Evolutionary conservation across 495 filamentous ascomycete genomes (phyloP).

Genomic region (Penicillium taxi): DNA sequence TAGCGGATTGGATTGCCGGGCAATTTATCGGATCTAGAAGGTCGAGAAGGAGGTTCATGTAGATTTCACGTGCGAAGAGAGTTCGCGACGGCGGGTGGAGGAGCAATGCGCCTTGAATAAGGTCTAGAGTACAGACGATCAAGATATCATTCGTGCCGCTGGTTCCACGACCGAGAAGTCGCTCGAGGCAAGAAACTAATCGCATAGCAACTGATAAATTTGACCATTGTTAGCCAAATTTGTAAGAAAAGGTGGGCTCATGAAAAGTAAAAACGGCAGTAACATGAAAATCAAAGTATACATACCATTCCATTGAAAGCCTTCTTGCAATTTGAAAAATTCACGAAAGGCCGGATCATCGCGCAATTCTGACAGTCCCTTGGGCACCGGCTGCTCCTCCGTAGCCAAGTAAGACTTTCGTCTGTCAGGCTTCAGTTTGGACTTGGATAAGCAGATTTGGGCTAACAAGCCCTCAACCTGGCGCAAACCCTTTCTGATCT

Average conservation of each 20-base stretch:
- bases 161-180: constrained; percentile 70
- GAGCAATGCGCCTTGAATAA: constrained; percentile 84
- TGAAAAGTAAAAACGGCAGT: background rate
- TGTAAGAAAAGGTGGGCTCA: background rate
- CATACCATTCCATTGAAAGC: constrained; percentile 93
- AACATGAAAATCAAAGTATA: background rate
- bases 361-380: constrained; percentile 58
- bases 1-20: constrained; percentile 81
- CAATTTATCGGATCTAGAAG: constrained; percentile 90
- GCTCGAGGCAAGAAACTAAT: constrained; percentile 78
- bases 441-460: constrained; percentile 79
- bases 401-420: constrained; percentile 32
- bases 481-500: constrained; percentile 87
- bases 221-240: background rate
- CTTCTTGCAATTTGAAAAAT: constrained; percentile 93
- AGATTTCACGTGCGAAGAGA: constrained; percentile 79
- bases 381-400: constrained; percentile 42
- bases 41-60: constrained; percentile 96
- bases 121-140: constrained; percentile 78
- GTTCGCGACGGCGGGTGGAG: constrained; percentile 87
- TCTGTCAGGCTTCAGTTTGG: constrained; percentile 37
- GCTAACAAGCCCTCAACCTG: constrained; percentile 94
- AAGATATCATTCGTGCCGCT: constrained; percentile 80
- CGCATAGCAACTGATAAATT: constrained; percentile 73
- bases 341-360: constrained; percentile 89